Conservation (phyloP, 768 basidiomycete species). For the Leccinum ochraceum region DNA sequence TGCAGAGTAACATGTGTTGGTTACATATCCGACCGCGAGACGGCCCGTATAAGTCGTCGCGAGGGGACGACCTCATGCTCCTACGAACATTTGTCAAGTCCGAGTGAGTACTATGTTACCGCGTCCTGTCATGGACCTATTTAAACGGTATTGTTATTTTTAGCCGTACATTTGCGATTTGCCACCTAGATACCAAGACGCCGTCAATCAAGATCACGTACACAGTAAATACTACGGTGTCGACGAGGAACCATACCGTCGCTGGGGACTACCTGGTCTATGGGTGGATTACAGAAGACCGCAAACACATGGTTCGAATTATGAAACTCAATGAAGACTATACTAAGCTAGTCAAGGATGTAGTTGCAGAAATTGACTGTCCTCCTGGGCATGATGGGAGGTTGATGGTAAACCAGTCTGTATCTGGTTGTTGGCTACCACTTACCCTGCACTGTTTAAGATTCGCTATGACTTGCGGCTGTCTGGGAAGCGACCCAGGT, state of each 20-base stretch:
- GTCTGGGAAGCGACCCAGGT: constrained; percentile 25
- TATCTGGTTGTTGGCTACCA: background rate
- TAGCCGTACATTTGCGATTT: constrained; percentile 30
- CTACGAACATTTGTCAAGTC: constrained; percentile 30
- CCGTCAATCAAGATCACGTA: constrained; percentile 29
- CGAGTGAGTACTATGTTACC: constrained; percentile 16
- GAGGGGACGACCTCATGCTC: constrained; percentile 30
- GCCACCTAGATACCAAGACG: constrained; percentile 26
- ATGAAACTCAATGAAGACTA: constrained; percentile 33
- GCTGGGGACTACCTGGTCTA: constrained; percentile 30
- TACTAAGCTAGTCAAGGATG: constrained; percentile 21
- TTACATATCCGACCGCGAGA: constrained; percentile 22
- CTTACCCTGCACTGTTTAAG: constrained; percentile 10
- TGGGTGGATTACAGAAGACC: constrained; percentile 33
- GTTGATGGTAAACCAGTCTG: constrained; percentile 22
- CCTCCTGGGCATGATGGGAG: constrained; percentile 29
- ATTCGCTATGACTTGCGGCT: constrained; percentile 32
- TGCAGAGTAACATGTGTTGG: constrained; percentile 35
- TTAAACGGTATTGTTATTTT: background rate
- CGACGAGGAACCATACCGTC: constrained; percentile 27
- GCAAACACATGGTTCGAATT: constrained; percentile 30
- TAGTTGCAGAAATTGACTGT: constrained; percentile 29
- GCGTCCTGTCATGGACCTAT: background rate
- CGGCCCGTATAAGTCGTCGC: constrained; percentile 33
- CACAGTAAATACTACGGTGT: constrained; percentile 24